Conservation (phyloP, 2,329 filamentous ascomycete genomes). For the Claviceps citrina region DNA sequence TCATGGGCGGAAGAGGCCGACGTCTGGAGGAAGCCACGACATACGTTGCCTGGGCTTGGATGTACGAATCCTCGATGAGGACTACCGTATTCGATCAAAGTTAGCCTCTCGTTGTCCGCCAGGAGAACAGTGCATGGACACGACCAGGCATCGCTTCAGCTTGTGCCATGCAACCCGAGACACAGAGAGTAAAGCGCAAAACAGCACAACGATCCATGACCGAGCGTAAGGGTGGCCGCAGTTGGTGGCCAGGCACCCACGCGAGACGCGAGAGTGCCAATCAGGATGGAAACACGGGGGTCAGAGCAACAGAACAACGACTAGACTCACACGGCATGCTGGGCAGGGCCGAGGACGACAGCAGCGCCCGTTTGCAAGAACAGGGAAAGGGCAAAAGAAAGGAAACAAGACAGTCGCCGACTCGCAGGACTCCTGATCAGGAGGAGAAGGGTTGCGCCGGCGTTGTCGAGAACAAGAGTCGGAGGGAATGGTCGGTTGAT, state of each 20-base stretch:
- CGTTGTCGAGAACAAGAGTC: background rate
- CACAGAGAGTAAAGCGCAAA: background rate
- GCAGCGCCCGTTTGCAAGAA: constrained; percentile 10
- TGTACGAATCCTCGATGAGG: constrained; percentile 25
- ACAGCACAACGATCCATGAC: background rate
- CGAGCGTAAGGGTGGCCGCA: background rate
- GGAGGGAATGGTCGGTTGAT: background rate
- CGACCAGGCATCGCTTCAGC: background rate
- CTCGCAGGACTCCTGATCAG: constrained; percentile 8
- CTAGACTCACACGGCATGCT: constrained; percentile 24
- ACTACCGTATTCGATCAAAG: constrained; percentile 11
- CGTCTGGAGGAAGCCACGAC: constrained; percentile 5
- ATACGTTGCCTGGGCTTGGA: constrained; percentile 24
- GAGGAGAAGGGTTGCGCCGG: constrained; percentile 5
- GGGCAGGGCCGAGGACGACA: constrained; percentile 14
- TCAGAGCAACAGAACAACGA: background rate
- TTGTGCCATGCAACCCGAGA: background rate
- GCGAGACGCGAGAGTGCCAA: background rate
- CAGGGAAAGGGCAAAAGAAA: constrained; percentile 1
- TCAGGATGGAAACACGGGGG: no score
- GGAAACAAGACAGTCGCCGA: constrained; percentile 1
- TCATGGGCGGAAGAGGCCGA: no score
- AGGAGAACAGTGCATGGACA: background rate
- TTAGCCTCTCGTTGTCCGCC: constrained; percentile 2
- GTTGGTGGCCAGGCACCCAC: background rate